Evolutionary conservation across 192 early-diverging fungal species (phyloP).

Genomic region (Gonapodya prolifera): DNA sequence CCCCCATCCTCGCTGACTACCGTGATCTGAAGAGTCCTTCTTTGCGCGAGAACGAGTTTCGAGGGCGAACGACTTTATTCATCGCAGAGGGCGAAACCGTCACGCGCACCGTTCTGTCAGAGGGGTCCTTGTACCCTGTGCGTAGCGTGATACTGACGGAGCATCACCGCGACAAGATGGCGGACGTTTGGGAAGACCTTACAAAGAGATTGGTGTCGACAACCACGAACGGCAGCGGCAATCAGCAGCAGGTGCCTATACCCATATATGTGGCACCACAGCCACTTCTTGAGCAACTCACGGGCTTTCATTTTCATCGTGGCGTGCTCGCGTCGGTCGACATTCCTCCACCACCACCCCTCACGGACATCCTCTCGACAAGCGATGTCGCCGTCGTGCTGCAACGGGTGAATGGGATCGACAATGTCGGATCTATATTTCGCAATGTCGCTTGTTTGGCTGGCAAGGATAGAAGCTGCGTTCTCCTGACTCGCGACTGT

Average conservation of each 20-base stretch:
- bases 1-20: not conserved
- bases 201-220: not conserved
- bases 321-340: not conserved
- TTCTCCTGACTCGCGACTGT: not conserved
- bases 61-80: not conserved
- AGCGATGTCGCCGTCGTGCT: not conserved
- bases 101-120: not conserved
- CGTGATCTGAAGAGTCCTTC: not conserved
- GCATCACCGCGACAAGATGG: slow-evolving; percentile 1
- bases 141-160: not conserved
- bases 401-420: not conserved
- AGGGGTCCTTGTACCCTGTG: not conserved
- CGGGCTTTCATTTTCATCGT: not conserved
- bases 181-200: not conserved
- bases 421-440: slow-evolving; percentile 4
- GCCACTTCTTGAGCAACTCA: not conserved
- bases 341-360: not conserved
- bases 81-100: slow-evolving; percentile 5
- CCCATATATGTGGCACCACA: not conserved
- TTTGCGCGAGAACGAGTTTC: not conserved
- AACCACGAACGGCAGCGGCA: not conserved
- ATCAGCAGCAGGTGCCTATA: not conserved
- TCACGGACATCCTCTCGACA: not conserved
- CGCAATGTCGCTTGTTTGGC: not conserved
- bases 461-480: not conserved